Conservation (phyloP, 139 green algal genomes). For the Chlamydomonas schloesseri region DNA sequence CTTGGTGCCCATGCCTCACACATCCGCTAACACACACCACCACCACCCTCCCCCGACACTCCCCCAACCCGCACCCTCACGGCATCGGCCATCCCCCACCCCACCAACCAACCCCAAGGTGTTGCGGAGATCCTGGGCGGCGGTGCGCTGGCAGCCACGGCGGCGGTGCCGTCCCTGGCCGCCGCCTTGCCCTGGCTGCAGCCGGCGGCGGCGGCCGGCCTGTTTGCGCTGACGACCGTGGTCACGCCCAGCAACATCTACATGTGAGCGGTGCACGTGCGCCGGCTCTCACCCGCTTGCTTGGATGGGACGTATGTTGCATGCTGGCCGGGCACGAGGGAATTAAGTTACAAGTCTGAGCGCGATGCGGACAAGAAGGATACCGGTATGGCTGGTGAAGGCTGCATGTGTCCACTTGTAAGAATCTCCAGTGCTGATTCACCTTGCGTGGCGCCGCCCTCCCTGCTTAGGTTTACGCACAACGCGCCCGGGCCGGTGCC, state of each 20-base stretch:
- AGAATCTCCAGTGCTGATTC: too few species aligned
- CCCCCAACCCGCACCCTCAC: too few species aligned
- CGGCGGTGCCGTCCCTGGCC: not conserved
- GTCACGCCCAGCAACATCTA: constrained; percentile 66
- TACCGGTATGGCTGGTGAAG: not conserved
- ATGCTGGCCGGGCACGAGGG: not conserved
- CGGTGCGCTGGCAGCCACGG: constrained; percentile 44
- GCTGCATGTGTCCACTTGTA: too few species aligned
- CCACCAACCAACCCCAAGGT: too few species aligned
- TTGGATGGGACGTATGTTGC: too few species aligned
- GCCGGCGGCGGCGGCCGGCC: constrained; percentile 33
- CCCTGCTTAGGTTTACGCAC: not conserved
- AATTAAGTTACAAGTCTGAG: not conserved
- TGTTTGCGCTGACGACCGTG: constrained; percentile 50
- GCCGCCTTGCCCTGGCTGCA: constrained; percentile 42
- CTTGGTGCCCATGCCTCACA: too few species aligned
- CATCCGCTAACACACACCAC: too few species aligned
- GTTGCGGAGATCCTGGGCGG: constrained; percentile 65
- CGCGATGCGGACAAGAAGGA: too few species aligned
- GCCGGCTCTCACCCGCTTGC: too few species aligned
- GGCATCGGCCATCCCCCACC: too few species aligned
- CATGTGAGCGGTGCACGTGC: constrained; percentile 55
- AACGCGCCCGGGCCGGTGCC: not conserved
- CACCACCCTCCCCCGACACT: too few species aligned
- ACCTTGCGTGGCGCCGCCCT: too few species aligned